These are phyloP conservation scores for Sutorius australiensis DNA, from an alignment of 768 basidiomycete species.

Conservation along the genomic window DNA sequence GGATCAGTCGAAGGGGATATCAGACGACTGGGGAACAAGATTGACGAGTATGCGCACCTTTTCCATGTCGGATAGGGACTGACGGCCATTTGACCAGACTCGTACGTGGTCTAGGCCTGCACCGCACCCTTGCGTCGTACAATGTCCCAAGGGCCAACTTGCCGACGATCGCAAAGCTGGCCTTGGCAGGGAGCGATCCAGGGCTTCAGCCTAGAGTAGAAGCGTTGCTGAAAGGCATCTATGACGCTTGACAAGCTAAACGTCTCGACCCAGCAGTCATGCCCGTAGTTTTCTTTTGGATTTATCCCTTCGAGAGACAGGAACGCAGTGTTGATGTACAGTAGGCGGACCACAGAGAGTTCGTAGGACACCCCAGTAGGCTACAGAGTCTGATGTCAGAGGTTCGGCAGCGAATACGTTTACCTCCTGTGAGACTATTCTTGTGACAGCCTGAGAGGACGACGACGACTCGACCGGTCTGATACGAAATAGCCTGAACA, in stretches of 20 bases:
- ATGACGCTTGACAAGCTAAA: slow-evolving; percentile 17
- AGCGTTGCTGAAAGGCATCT: slow-evolving; percentile 47
- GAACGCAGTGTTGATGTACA: neutral
- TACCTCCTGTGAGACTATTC: neutral
- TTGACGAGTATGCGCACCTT: slow-evolving; percentile 45
- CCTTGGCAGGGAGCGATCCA: slow-evolving; percentile 32
- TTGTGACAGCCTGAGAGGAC: neutral
- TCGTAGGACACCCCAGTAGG: neutral
- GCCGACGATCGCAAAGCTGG: slow-evolving; percentile 43
- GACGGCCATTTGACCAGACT: slow-evolving; percentile 41
- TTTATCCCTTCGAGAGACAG: neutral
- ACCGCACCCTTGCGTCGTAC: slow-evolving; percentile 55
- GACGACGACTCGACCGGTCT: neutral
- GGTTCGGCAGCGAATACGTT: neutral
- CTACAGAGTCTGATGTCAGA: neutral
- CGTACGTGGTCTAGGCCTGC: slow-evolving; percentile 54
- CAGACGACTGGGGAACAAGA: slow-evolving; percentile 46
- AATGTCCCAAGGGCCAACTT: slow-evolving; percentile 60
- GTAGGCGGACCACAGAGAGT: neutral
- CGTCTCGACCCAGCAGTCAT: neutral
- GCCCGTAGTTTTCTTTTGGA: neutral
- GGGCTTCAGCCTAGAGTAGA: slow-evolving; percentile 39
- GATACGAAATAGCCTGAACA: neutral
- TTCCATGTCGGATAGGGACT: neutral
- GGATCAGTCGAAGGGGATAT: slow-evolving; percentile 66